Conservation (phyloP, 2,329 filamentous ascomycete species). For the Botrytis hyacinthi region DNA sequence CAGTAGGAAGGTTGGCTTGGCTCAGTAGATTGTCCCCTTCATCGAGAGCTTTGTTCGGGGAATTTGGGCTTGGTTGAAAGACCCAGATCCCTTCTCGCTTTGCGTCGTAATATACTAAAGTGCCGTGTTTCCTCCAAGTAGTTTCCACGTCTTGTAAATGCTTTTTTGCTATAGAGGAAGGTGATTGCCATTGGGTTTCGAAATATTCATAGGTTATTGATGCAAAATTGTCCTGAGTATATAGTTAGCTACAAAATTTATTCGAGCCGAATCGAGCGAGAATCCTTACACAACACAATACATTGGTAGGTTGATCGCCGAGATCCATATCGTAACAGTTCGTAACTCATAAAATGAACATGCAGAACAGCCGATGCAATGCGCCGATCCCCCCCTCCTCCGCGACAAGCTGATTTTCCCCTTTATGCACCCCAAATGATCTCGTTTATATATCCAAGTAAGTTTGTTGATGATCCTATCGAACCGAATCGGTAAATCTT, state of each 20-base stretch:
- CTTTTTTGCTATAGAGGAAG: slow-evolving; percentile 28
- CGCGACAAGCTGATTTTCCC: slow-evolving; percentile 5
- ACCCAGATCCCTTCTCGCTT: slow-evolving; percentile 36
- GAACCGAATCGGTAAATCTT: slow-evolving; percentile 4
- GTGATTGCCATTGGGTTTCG: slow-evolving; percentile 27
- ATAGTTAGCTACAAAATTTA: slow-evolving; percentile 11
- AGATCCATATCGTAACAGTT: slow-evolving; percentile 37
- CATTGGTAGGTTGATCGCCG: slow-evolving; percentile 39
- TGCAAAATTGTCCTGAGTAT: slow-evolving; percentile 36
- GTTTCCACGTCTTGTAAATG: slow-evolving; percentile 35
- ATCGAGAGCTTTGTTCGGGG: slow-evolving; percentile 13
- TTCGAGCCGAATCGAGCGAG: not conserved
- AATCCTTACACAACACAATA: slow-evolving; percentile 37
- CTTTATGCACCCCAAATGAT: slow-evolving; percentile 16
- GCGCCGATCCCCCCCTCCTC: slow-evolving; percentile 18
- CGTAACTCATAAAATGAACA: slow-evolving; percentile 26
- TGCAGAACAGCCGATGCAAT: slow-evolving; percentile 1
- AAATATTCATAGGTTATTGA: slow-evolving; percentile 39
- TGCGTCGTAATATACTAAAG: slow-evolving; percentile 34
- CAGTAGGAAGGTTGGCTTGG: slow-evolving; percentile 24
- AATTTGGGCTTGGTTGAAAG: slow-evolving; percentile 28
- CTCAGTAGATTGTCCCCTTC: slow-evolving; percentile 20
- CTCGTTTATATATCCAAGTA: slow-evolving; percentile 11
- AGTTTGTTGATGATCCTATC: slow-evolving; percentile 3
- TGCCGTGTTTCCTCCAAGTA: slow-evolving; percentile 35